Evolutionary conservation across 177 flowering plant species (phyloP).

Genomic region (Vitis hybrid): DNA sequence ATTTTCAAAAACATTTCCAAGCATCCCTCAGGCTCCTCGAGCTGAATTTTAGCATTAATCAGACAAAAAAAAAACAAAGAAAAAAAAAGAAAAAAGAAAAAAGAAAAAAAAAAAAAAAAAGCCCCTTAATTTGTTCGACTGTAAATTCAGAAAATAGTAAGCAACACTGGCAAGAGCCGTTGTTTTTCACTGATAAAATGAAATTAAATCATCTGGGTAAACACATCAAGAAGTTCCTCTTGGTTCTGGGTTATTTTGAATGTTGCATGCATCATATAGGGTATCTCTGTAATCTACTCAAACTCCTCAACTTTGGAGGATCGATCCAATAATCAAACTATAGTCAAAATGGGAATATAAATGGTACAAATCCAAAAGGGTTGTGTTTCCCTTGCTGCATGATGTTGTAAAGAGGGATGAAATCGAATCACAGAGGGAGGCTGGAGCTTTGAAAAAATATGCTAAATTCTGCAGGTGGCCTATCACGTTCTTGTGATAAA

Average conservation of each 20-base stretch:
- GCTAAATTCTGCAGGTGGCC: constrained; percentile 1
- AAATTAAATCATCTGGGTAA: neutral
- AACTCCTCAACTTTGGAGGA: neutral
- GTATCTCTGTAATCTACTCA: neutral
- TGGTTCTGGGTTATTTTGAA: neutral
- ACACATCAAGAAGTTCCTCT: neutral
- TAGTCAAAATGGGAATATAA: neutral
- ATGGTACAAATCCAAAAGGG: neutral
- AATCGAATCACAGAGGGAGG: neutral
- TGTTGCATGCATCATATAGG: neutral
- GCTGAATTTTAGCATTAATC: no score
- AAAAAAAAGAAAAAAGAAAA: no score
- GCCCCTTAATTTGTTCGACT: no score
- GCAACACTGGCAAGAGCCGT: neutral
- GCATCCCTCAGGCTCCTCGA: no score
- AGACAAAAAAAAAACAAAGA: no score
- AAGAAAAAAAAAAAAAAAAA: no score
- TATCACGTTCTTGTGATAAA: neutral
- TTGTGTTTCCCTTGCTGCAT: neutral
- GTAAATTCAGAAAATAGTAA: no score
- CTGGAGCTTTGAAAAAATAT: neutral
- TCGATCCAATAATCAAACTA: neutral
- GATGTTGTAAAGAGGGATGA: neutral
- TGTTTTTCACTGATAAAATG: neutral
- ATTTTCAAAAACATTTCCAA: no score